Base-by-base conservation (phyloP, 1,284 basidiomycete genomes). In the Inonotus obliquus region DNA sequence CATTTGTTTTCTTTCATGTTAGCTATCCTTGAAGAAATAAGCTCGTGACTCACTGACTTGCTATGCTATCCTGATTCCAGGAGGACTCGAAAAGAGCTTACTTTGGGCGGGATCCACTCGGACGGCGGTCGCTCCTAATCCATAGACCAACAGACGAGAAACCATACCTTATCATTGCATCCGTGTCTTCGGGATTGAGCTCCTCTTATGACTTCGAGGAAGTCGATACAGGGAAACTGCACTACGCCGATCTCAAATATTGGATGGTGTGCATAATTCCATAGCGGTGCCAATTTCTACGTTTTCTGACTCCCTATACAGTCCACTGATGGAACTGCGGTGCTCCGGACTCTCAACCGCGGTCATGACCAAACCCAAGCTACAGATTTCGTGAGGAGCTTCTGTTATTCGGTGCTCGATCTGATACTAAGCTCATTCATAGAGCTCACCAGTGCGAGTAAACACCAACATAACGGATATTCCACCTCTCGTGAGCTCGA, bases 21-120 rank as follows among this genome's bases (percentile, higher is more conserved):
- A 66, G 78, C 14, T 48, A 44, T 38, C 19, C 27, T 2, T 54
- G 4, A 21, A 29, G 9, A 52, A 58, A 65, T 61, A 32, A 27
- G 52, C 54, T 32, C 23, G 11, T n/a, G 27, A 38, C 54, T 49
- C 52, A n/a, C 41, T 10, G 13, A 56, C 53, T 21, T 62, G 17
- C 41, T 44, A 14, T 7, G 41, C 19, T 44, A 21, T 44, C 19
- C 13, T 14, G 35, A 14, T 54, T 32, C 27, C 65, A 92, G 86
- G 73, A 74, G 45, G 44, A 64, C 41, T 74, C 78, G 2, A 72
- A 73, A 41, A 79, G 74, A 38, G 67, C 98, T 2, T 89, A 85
- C 73, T 96, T 92, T 70, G 92, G 83, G 4, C 81, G 96, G 52
- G 96, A 99, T 72, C 92, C 94, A 1, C 82, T 98, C 0, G 96